Base-by-base conservation (phyloP, 2,329 filamentous ascomycete species). In the Xylaria sp. region DNA sequence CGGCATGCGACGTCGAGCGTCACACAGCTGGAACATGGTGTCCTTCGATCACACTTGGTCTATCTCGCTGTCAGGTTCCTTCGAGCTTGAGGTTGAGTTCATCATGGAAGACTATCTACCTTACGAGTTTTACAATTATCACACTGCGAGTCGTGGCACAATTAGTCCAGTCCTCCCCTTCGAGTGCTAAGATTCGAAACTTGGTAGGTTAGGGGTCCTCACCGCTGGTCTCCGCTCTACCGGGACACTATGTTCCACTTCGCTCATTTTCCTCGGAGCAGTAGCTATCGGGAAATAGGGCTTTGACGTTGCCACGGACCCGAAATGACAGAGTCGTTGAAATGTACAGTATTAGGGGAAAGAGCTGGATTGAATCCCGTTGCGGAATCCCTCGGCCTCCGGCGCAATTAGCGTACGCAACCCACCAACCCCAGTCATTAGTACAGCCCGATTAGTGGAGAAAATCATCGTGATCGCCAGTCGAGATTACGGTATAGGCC, bases 1-100 rank as follows among this genome's bases (percentile, higher is more conserved):
- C 75, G 76, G 62, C 77, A 78, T 36, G 70, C 46, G 4, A 77
- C 69, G 5, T 74, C 73, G 15, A 76, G 74, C 6, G 76, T 77
- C 33, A 75, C 68, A 46, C 76, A 78, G 63, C 76, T 77, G 4
- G 77, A 72, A 58, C 77, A 78, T 65, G 77, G 76, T 4, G 73
- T 66, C 9, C 65, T 68, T 48, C 76, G 70, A 54, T 78, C 73
- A 59, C 76, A 78, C 71, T 75, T 78, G 1, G 77, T 78, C 76
- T 78, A 49, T 11, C 0, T 6, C 23, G 49, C 20, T 15, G 20
- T 70, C 59, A 66, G 36, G 15, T 42, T 7, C 33, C 10, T 1
- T 23, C n/a, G 11, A 56, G 33, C 31, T 20, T 38, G 36, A 38
- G 36, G 3, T 38, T 13, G n/a, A 56, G 33, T 5, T 36, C 31